Base-by-base conservation (phyloP, 768 basidiomycete species). In the Lenzites betulinus region DNA sequence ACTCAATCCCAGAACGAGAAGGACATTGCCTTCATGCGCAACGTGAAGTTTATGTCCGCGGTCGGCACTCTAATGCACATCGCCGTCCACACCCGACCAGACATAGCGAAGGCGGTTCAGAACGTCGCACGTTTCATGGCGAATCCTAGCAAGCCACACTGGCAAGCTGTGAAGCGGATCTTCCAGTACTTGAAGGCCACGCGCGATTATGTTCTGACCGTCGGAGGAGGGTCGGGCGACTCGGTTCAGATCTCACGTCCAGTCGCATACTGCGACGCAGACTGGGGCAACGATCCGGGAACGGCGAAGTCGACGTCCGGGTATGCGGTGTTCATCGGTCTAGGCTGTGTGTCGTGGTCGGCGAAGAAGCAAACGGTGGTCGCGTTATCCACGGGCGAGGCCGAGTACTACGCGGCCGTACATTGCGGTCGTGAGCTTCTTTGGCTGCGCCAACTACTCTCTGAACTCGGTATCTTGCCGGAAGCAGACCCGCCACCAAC, bases 101-200 rank as follows among this genome's bases (percentile, higher is more conserved):
- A 81, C 60, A 79, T 81, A 43, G 64, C 75, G 1, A 77, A 69
- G 57, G 69, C 77, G 0, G 74, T 78, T 5, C 59, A 66, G 1
- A 58, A 61, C 1, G 62, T 81, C 0, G 62, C 70, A 7, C 75
- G 74, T 22, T 80, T 75, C 65, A 62, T 67, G 11, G 41, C 57
- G 1, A 74, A 76, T 54, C 78, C 77, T 0, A 64, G 64, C 8
- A 36, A 41, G 1, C 54, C 56, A 1, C 79, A 83, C 60, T 79
- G 77, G 72, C 60, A 64, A 0, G 76, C 76, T 2, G 69, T 75
- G 8, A 77, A 77, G 53, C 71, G 71, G n/a, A 59, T 81, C 22
- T 70, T 79, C 42, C 66, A 72, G 2, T 84, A 82, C 63, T 66
- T 83, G 48, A 64, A 67, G 20, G 72, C 69, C 13, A 77, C 76